These are phyloP conservation scores for Laburnicola sp. DNA, from an alignment of 2,329 filamentous ascomycete genomes.

Conservation along the genomic window DNA sequence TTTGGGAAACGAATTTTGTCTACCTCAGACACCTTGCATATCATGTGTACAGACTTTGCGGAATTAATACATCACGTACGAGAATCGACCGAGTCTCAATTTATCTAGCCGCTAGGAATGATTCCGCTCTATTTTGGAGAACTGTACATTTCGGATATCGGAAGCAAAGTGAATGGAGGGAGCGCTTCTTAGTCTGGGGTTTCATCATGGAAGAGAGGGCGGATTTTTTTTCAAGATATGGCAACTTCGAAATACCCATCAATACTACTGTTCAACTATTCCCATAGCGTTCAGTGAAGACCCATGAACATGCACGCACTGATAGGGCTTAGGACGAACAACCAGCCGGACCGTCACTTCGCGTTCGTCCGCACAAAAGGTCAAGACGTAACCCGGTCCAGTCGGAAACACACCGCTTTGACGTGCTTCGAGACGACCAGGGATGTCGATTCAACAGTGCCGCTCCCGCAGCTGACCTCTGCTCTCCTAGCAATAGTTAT, in stretches of 20 bases:
- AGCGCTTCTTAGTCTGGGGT: neutral
- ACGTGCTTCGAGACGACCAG: too few species aligned
- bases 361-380: too few species aligned
- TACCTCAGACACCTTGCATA: slow-evolving; percentile 3
- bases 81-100: neutral
- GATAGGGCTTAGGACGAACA: too few species aligned
- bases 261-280: slow-evolving; percentile 1
- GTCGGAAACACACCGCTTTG: too few species aligned
- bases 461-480: too few species aligned
- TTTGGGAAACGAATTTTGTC: slow-evolving; percentile 5
- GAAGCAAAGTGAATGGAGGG: neutral
- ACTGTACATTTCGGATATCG: slow-evolving; percentile 2
- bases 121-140: slow-evolving; percentile 1
- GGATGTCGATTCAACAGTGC: too few species aligned
- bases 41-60: neutral
- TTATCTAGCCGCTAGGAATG: neutral
- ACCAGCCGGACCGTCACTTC: too few species aligned
- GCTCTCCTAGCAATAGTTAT: too few species aligned
- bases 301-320: too few species aligned
- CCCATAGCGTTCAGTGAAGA: too few species aligned
- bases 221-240: neutral
- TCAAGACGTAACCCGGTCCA: too few species aligned
- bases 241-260: slow-evolving; percentile 9
- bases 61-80: neutral
- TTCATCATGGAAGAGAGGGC: neutral